phyloP scores from a whole-genome alignment of 2,329 filamentous ascomycete genomes.

The Sclerotinia sclerotiorum region DNA sequence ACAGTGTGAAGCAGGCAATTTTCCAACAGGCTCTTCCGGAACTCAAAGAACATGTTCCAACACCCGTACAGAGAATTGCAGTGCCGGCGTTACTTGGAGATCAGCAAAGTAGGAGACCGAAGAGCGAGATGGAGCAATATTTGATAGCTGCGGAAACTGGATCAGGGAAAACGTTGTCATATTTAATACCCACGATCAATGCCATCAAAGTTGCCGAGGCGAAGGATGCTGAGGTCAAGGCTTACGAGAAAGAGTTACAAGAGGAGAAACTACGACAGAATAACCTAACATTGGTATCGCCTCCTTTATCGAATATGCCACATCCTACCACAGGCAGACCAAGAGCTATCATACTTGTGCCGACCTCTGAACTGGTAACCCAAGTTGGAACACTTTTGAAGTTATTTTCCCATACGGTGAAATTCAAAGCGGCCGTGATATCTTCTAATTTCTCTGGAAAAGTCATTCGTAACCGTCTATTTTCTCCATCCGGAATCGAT shows the following conservation, averaged over 20 bases:
- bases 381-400: constrained; percentile 85
- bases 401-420: constrained; percentile 76
- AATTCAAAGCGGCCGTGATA: constrained; percentile 81
- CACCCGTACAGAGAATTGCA: constrained; percentile 84
- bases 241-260: constrained; percentile 58
- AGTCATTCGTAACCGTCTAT: constrained; percentile 82
- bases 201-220: constrained; percentile 77
- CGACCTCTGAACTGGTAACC: constrained; percentile 85
- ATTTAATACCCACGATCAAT: constrained; percentile 81
- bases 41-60: constrained; percentile 74
- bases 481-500: constrained; percentile 78
- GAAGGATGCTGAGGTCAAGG: constrained; percentile 56
- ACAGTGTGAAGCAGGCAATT: constrained; percentile 69
- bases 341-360: constrained; percentile 81
- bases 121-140: constrained; percentile 53
- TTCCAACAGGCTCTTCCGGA: constrained; percentile 70
- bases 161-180: constrained; percentile 94
- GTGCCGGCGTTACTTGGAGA: constrained; percentile 75
- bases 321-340: constrained; percentile 77
- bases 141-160: constrained; percentile 94
- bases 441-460: constrained; percentile 74
- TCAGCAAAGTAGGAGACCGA: constrained; percentile 41
- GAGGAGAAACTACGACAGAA: constrained; percentile 57
- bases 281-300: constrained; percentile 59
- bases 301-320: constrained; percentile 61